Evolutionary conservation across 192 early-diverging fungal genomes (phyloP).

Genomic region (Entomortierella lignicola): DNA sequence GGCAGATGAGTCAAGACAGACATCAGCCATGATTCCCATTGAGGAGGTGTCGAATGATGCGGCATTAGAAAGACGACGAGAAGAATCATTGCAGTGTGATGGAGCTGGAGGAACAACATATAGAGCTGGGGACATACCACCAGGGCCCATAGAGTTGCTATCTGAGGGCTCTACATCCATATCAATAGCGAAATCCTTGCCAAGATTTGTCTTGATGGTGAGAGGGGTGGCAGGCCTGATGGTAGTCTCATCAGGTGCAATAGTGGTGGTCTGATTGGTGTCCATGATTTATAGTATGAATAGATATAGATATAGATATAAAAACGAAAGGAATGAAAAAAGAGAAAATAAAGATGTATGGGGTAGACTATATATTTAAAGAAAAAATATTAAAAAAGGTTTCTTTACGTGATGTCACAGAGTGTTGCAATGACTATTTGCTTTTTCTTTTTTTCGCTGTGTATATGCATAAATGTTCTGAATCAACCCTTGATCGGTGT

Average conservation of each 20-base stretch:
- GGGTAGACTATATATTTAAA: too few relatives aligned
- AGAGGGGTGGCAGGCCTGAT: not conserved
- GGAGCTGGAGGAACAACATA: slow-evolving; percentile 9
- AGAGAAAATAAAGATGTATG: too few relatives aligned
- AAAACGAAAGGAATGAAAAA: too few relatives aligned
- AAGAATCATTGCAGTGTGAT: slow-evolving; percentile 9
- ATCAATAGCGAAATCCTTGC: not conserved
- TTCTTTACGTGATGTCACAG: too few relatives aligned
- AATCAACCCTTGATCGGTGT: too few relatives aligned
- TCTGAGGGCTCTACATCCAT: slow-evolving; percentile 6
- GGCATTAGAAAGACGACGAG: not conserved
- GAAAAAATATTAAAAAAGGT: too few relatives aligned
- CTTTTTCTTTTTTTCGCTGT: too few relatives aligned
- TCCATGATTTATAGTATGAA: too few relatives aligned
- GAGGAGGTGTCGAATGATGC: not conserved
- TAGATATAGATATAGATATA: too few relatives aligned
- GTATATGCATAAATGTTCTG: too few relatives aligned
- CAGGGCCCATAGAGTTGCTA: not conserved
- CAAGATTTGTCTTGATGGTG: too few relatives aligned
- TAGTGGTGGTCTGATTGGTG: not conserved
- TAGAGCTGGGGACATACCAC: not conserved
- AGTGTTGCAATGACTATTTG: too few relatives aligned
- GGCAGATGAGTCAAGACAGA: not conserved
- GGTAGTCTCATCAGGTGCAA: not conserved
- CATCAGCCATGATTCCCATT: not conserved